Evolutionary conservation across 1,139 yeast genomes (phyloP), one percentile per base, ranked within the genome.

Genomic region (Sugiyamaella grinbergsii): DNA sequence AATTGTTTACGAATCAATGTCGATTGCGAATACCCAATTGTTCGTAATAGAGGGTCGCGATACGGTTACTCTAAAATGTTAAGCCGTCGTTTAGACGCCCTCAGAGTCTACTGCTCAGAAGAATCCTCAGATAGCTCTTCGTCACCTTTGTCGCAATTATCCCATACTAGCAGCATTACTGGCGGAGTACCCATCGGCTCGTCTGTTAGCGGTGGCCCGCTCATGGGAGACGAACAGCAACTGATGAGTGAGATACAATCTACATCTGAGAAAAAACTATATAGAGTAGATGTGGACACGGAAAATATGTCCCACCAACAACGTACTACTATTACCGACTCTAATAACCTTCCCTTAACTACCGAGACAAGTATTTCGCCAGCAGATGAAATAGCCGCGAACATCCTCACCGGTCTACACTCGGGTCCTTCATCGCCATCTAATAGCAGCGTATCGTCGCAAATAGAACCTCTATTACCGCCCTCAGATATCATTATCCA

Each of bases 11-110:
- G 71, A 5, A 62, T 65, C 22, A 61, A 66, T 44, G 61, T 67
- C 6, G 65, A 64, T 2, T 69, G 72, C 55, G 69, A 67, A 42
- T 69, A 69, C 40, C 72, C 72, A 2, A 62, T 65, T 26, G 63
- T 67, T 36, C 63, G 69, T 15, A 69, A 67, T 51, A 58, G 72
- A 11, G 72, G 72, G 19, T 69, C 72, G 18, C 63, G 72, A 31
- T 67, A 65, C 42, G 70, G 71, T n/a, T 69, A 69, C 52, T 56
- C 57, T 28, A 70, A 68, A 46, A 65, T 66, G 68, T 60, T 69
- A 41, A 59, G 61, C 40, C 59, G 61, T 40, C 59, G 72, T 18
- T 60, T 69, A 40, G 62, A 62, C 28, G 62, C 61, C 38, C 58
- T 69, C 54, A 62, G 62, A 40, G 58, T 58, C 31, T 67, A 58